Percentiles rank a stretch among this genome's conserved stretches.
These are phyloP conservation scores for Epicoccum nigrum DNA, from an alignment of 2,329 filamentous ascomycete genomes.

Conservation along the genomic window DNA sequence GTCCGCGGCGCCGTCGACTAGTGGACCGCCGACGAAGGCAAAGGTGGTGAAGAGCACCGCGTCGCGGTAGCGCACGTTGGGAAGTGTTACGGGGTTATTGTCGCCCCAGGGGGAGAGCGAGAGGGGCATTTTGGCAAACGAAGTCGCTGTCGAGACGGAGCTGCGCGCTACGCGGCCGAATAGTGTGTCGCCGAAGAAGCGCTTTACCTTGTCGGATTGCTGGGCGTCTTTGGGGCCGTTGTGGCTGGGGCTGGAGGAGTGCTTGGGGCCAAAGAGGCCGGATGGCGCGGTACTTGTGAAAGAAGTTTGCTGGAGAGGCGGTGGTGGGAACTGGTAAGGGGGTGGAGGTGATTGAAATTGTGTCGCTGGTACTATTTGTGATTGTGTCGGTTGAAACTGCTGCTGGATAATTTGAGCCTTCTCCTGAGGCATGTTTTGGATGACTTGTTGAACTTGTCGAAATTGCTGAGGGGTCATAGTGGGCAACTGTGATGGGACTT, in stretches of 20 bases:
- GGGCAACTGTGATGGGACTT: conserved; percentile 23
- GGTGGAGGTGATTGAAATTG: conserved; percentile 12
- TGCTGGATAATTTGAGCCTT: conserved; percentile 41
- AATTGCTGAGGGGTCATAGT: conserved; percentile 38
- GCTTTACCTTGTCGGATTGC: conserved; percentile 37
- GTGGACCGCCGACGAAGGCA: conserved; percentile 43
- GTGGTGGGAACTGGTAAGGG: conserved; percentile 19
- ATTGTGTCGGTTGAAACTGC: conserved; percentile 24
- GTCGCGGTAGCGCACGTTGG: conserved; percentile 49
- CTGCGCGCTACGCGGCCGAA: conserved; percentile 45
- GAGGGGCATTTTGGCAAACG: conserved; percentile 43
- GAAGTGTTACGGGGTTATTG: conserved; percentile 49
- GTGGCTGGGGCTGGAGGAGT: conserved; percentile 24
- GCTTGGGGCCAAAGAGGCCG: conserved; percentile 34
- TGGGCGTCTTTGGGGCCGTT: conserved; percentile 37
- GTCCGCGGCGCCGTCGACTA: conserved; percentile 40
- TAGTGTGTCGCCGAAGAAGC: conserved; percentile 48
- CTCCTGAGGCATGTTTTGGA: conserved; percentile 40
- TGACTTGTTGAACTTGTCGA: conserved; percentile 38
- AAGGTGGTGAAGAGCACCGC: conserved; percentile 48
- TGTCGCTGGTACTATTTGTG: conserved; percentile 20
- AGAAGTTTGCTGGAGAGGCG: conserved; percentile 25
- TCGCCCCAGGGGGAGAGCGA: conserved; percentile 47
- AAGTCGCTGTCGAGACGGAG: conserved; percentile 42
- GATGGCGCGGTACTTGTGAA: conserved; percentile 34